Evolutionary conservation across 768 basidiomycete genomes (phyloP).

Genomic region (Lactarius trivialis): DNA sequence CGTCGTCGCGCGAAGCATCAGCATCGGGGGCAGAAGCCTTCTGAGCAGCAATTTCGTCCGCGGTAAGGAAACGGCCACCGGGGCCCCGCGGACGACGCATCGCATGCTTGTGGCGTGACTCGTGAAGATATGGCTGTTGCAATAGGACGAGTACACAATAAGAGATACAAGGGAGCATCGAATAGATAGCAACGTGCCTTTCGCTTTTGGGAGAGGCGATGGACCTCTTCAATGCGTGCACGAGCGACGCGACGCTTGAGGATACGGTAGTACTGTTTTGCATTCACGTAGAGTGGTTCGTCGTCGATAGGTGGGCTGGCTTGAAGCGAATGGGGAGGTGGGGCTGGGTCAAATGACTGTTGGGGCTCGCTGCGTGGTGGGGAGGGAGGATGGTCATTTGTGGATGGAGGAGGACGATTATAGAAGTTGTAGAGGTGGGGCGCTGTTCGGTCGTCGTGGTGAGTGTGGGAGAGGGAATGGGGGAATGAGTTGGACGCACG

Average conservation of each 20-base stretch:
- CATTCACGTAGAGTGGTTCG: constrained; percentile 98
- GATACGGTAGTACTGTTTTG: constrained; percentile 98
- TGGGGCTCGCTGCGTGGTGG: constrained; percentile 18
- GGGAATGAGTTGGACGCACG: constrained; percentile 9
- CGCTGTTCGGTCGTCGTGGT: constrained; percentile 17
- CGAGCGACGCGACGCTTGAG: constrained; percentile 90
- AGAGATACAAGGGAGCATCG: not conserved
- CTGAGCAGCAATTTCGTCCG: constrained; percentile 88
- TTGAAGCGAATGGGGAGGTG: constrained; percentile 30
- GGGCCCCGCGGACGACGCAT: constrained; percentile 96
- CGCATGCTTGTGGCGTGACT: constrained; percentile 96
- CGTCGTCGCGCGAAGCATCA: constrained; percentile 32
- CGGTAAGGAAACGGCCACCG: constrained; percentile 95
- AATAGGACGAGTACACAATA: constrained; percentile 6
- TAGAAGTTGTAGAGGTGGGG: constrained; percentile 23
- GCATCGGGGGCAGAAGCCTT: constrained; percentile 40
- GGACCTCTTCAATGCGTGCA: constrained; percentile 88
- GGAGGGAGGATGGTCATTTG: constrained; percentile 22
- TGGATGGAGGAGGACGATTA: constrained; percentile 28
- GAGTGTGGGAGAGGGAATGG: constrained; percentile 20
- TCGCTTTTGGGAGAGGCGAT: constrained; percentile 84
- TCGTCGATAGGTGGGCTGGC: constrained; percentile 63
- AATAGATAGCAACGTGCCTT: constrained; percentile 50
- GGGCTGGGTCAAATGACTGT: constrained; percentile 3
- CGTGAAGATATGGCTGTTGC: constrained; percentile 89